Base-by-base conservation (phyloP, 331 rosid genomes). In the Erythrophleum ivorense region DNA sequence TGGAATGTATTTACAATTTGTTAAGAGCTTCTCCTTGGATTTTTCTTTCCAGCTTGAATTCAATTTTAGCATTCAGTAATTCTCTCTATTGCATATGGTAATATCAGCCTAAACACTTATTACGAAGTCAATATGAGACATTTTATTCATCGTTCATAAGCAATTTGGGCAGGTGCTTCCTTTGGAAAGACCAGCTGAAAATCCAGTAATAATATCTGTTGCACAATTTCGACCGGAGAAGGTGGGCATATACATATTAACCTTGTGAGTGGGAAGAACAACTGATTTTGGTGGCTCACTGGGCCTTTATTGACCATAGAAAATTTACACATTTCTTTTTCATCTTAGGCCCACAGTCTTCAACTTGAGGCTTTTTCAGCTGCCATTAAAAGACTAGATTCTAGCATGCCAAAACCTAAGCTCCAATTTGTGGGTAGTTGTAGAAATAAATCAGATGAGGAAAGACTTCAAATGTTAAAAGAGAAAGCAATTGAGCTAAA, bases 171-270 rank as follows among this genome's bases (percentile, higher is more conserved):
- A 95, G 97, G 91, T 75, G 41, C 94, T 95, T 85, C 97, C 97
- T 64, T 86, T 95, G 91, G 94, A 92, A 85, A 88, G 97, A 86
- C 81, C 90, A 53, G 59, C 82, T 53, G 87, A 81, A 71, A 80
- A 81, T 59, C 91, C 92, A 19, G 76, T 88, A 62, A 77, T 95
- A 68, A 84, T 95, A 84, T 95, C 98, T 3, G 97, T 95, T 87
- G 99, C 99, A 82, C 99, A 95, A 86, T 95, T 93, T 88, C 97
- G 99, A 79, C 99, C 99, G 3, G 99, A 95, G 91, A 95, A 95
- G 99, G 99, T 95, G 91, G 84, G 97, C 80, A 85, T 84, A 80
- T 78, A 85, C 80, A 49, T 66, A 79, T 81, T 84, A 86, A 82
- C 81, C 88, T 91, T 89, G 70, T 83, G 71, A 85, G 77, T 76